Evolutionary conservation across 169 alveolate species (phyloP).

Genomic region (Plasmodium inui): DNA sequence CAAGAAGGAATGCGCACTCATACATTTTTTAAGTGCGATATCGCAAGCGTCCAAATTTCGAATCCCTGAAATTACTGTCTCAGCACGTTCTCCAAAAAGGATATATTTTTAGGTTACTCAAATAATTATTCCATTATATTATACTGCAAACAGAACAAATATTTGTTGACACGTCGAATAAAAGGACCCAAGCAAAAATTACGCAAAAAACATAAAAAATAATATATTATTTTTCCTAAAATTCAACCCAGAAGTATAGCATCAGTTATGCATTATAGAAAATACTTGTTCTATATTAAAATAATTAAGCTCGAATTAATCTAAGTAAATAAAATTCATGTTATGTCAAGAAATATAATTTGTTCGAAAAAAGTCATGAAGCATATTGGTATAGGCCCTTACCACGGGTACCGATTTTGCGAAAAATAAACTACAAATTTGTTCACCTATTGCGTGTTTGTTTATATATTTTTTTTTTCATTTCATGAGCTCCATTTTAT

Average conservation of each 20-base stretch:
- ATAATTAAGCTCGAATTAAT: not conserved
- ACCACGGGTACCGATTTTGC: not conserved
- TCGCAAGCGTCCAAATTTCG: not conserved
- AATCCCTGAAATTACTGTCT: not conserved
- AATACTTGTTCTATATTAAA: not conserved
- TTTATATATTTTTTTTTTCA: not conserved
- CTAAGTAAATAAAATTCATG: not conserved
- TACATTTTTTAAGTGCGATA: not conserved
- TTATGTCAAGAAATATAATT: not conserved
- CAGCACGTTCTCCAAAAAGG: not conserved
- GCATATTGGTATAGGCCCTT: not conserved
- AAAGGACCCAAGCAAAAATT: not conserved
- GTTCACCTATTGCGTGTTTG: not conserved
- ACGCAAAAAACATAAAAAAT: not conserved
- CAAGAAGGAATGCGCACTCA: not conserved
- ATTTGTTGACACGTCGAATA: not conserved
- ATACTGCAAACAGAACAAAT: not conserved
- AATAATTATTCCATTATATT: not conserved
- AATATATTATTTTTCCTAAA: not conserved
- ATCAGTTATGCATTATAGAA: not conserved
- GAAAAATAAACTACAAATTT: not conserved
- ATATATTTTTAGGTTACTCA: not conserved
- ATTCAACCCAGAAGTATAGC: not conserved
- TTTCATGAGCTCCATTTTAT: not conserved
- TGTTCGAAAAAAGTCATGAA: not conserved